Percentiles rank a stretch among this genome's conserved stretches.
Conservation (phyloP, 352 stramenopile genomes). For the Elongisporangium senticosum region DNA sequence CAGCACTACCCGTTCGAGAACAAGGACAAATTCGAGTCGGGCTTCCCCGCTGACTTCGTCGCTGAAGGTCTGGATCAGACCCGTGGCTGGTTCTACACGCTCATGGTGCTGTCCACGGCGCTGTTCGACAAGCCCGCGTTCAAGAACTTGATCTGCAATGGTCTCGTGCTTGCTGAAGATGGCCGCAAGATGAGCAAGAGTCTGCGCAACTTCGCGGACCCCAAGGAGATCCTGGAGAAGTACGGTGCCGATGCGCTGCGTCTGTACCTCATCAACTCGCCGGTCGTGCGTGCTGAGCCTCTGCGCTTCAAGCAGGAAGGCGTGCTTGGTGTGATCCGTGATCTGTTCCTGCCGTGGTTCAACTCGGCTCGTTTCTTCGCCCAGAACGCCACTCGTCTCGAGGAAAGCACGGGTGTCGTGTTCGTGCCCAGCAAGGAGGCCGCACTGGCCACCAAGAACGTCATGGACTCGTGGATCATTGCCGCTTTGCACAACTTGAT, state of each 20-base stretch:
- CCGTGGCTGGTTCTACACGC: constrained; percentile 99
- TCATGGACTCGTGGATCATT: constrained; percentile 99
- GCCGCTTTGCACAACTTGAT: constrained; percentile 96
- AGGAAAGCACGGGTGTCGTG: constrained; percentile 68
- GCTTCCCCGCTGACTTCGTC: constrained; percentile 99
- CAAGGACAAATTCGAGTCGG: constrained; percentile 95
- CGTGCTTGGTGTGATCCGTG: constrained; percentile 96
- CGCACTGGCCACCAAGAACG: constrained; percentile 90
- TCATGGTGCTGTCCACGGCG: constrained; percentile 99
- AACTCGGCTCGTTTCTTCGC: constrained; percentile 99
- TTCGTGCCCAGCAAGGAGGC: constrained; percentile 91
- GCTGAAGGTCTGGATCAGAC: constrained; percentile 99
- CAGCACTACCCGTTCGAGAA: constrained; percentile 99
- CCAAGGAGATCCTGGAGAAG: constrained; percentile 91
- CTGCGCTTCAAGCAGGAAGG: constrained; percentile 96
- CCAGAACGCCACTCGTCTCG: constrained; percentile 93
- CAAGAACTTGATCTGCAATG: constrained; percentile 99
- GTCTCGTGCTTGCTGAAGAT: constrained; percentile 97
- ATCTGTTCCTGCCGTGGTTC: constrained; percentile 99
- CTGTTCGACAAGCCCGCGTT: constrained; percentile 99
- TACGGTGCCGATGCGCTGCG: constrained; percentile 98
- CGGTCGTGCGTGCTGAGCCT: constrained; percentile 97
- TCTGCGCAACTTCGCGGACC: constrained; percentile 98
- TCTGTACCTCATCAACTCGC: constrained; percentile 99
- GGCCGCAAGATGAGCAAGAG: constrained; percentile 99